A percentile compares a stretch with the other conserved stretches of the same genome.
Conservation (phyloP, 768 basidiomycete species). For the Boletus sp. region DNA sequence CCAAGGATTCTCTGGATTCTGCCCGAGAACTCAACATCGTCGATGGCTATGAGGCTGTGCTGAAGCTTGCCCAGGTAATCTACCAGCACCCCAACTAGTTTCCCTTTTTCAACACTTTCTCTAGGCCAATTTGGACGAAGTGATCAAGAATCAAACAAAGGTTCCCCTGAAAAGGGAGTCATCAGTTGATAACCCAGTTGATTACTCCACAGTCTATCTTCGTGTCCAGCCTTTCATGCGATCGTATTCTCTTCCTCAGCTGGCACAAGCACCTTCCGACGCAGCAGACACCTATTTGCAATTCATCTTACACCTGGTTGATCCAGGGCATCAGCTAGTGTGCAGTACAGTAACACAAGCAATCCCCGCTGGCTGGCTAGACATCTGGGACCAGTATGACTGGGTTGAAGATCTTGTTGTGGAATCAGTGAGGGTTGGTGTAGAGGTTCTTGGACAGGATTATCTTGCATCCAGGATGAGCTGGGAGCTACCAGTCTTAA, state of each 20-base stretch:
- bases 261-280: conserved; percentile 23
- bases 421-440: conserved; percentile 76
- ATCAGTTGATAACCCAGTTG: conserved; percentile 57
- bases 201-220: conserved; percentile 88
- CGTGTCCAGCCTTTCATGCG: conserved; percentile 87
- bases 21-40: conserved; percentile 77
- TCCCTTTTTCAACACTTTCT: not conserved
- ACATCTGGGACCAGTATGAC: conserved; percentile 86
- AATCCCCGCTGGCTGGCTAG: conserved; percentile 82
- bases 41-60: conserved; percentile 79
- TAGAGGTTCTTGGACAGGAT: conserved; percentile 92
- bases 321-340: conserved; percentile 76
- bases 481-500: no score
- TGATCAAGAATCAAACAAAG: conserved; percentile 62
- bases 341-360: conserved; percentile 82
- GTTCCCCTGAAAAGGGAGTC: conserved; percentile 24
- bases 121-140: conserved; percentile 75
- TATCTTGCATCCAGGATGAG: conserved; percentile 87
- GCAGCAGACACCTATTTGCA: conserved; percentile 44
- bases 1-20: conserved; percentile 49
- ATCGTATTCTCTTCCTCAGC: conserved; percentile 45
- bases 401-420: conserved; percentile 97
- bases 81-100: not conserved
- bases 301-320: conserved; percentile 64
- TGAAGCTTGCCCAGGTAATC: conserved; percentile 79